Base-by-base conservation (phyloP, 2,329 filamentous ascomycete genomes). In the Arthroderma sp. region DNA sequence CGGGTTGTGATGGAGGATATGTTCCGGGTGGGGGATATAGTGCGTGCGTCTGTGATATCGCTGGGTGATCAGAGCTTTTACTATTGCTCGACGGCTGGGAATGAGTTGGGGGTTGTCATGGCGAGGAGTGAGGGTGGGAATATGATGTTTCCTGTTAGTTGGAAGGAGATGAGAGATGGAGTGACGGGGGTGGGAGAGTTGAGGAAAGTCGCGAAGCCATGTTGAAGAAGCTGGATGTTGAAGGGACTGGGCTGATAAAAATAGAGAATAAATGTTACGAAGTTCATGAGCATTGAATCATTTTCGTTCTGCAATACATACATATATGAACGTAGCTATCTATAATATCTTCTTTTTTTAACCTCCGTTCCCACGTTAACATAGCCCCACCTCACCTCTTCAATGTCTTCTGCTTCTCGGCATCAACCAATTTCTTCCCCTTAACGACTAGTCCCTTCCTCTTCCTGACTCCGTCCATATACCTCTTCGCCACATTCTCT, bases 401-500 rank as follows among this genome's bases (percentile, higher is more conserved):
- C 62, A 82, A 57, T 31, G 77, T 82, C 70, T 80, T 82, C 68
- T 82, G 89, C 76, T 98, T 98, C 76, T 95, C 88, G 1, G 87
- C 91, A 70, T 91, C 85, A 53, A 86, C 75, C 54, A 82, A 64
- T 53, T 82, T 78, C 62, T 71, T 77, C 1, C 83, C 84, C 68
- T 82, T 80, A 3, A 98, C 82, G 54, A 94, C 66, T 64, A 98
- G 58, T 0, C 91, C 91, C 76, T 98, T 98, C 64, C 87, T 74
- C 60, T 72, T 74, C 58, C 91, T 72, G 36, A 98, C 89, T 33
- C 75, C 71, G 67, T 98, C 91, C 76, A 98, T 88, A 70, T 96
- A 96, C 59, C 84, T 70, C 76, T 93, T 94, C 27, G 91, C 91
- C 42, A 96, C 85, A 66, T 95, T 96, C 72, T 96, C 91, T 58